Percentiles rank a stretch among this genome's conserved stretches.
Evolutionary conservation across 2,329 filamentous ascomycete species (phyloP).

Genomic region (Helotiales sp.): DNA sequence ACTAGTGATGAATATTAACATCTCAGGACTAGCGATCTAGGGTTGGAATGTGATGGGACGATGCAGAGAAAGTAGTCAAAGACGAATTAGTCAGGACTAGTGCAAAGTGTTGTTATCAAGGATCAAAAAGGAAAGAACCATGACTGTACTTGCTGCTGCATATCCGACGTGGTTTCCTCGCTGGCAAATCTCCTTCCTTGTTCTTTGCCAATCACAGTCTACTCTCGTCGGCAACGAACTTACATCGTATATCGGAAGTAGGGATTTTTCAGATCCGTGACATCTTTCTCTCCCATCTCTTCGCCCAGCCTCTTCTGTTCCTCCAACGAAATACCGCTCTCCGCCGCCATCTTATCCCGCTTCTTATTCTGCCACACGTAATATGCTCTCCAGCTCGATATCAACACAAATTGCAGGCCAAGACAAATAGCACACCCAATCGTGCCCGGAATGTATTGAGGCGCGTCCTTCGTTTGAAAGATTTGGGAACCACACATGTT

Average conservation of each 20-base stretch:
- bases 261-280: slow-evolving; percentile 24
- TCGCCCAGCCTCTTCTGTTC: slow-evolving; percentile 15
- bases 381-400: slow-evolving; percentile 17
- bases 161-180: neutral
- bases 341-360: slow-evolving; percentile 15
- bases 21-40: too few relatives aligned
- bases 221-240: neutral
- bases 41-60: too few relatives aligned
- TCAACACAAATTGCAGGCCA: slow-evolving; percentile 7
- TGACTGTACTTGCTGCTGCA: too few relatives aligned
- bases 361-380: slow-evolving; percentile 25
- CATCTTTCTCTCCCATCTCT: slow-evolving; percentile 19
- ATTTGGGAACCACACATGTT: slow-evolving; percentile 67
- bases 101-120: too few relatives aligned
- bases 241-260: slow-evolving; percentile 20
- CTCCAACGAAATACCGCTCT: slow-evolving; percentile 10
- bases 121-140: too few relatives aligned
- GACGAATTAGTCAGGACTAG: too few relatives aligned
- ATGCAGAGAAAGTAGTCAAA: too few relatives aligned
- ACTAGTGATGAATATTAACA: too few relatives aligned
- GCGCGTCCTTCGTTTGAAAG: slow-evolving; percentile 57
- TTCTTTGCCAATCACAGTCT: neutral
- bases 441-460: slow-evolving; percentile 46
- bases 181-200: neutral
- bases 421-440: slow-evolving; percentile 13